Base-by-base conservation (phyloP, 495 filamentous ascomycete species). In the Penicillium pulvis region DNA sequence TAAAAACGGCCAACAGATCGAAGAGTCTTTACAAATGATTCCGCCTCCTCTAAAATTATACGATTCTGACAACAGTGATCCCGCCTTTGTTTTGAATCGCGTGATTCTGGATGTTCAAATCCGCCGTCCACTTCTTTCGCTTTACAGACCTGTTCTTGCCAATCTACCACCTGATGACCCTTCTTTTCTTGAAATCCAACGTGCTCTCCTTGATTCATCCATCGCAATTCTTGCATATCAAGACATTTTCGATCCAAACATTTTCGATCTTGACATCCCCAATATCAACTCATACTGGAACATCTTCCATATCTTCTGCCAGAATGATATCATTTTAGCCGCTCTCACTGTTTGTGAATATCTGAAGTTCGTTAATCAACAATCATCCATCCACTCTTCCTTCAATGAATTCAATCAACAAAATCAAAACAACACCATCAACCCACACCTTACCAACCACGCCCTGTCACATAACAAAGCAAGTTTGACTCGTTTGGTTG, bases 211-310 rank as follows among this genome's bases (percentile, higher is more conserved):
- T 6, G 60, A 70, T 8, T 66, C 62, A 5, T 67, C 63, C 1
- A 42, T 69, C 1, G 56, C 46, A 2, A 53, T 70, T 17, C 31
- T 73, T 9, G 67, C 67, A 14, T 67, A 67, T 17, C 68, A 71
- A 46, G 66, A 69, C 23, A 56, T 63, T 20, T 69, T 73, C 35
- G 70, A 71, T 28, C 68, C 70, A 7, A 59, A 39, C 8, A 44
- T 65, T 10, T 42, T 58, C 2, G 63, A 67, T 19, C 51, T 62
- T 41, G 62, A 69, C 14, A 23, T 58, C 1, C 48, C 49, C 17
- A 55, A 59, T 12, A 57, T 51, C 6, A 59, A 36, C 20, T 16
- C 43, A 14, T 68, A 62, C 51, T 73, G 68, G 70, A 55, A 69
- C 28, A 44, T 62, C 3, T 71, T 67, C 53, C 63, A 67, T 24